A percentile compares a stretch with the other conserved stretches of the same genome.
phyloP scores from a whole-genome alignment of 2,329 filamentous ascomycete species.

The Zalaria sp. region DNA sequence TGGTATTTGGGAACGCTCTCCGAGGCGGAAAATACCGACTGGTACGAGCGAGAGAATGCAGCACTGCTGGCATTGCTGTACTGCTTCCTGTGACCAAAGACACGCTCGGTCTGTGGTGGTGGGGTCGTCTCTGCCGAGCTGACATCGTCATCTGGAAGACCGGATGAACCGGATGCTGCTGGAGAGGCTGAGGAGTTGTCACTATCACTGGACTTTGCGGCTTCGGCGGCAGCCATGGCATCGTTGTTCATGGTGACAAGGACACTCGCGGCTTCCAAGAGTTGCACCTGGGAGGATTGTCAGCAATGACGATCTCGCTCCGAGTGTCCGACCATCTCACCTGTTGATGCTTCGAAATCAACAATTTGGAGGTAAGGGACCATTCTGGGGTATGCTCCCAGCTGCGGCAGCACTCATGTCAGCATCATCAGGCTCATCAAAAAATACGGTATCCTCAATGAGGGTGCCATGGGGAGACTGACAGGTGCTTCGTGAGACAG shows the following conservation, averaged over 20 bases:
- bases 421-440: too few relatives aligned
- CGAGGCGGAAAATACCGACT: slow-evolving; percentile 45
- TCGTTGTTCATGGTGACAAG: slow-evolving; percentile 76
- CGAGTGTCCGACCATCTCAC: slow-evolving; percentile 93
- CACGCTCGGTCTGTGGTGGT: slow-evolving; percentile 60
- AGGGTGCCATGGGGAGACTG: slow-evolving; percentile 48
- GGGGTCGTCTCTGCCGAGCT: slow-evolving; percentile 91
- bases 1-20: slow-evolving; percentile 37
- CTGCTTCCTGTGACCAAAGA: slow-evolving; percentile 24
- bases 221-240: slow-evolving; percentile 48
- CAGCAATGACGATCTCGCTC: slow-evolving; percentile 92
- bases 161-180: slow-evolving; percentile 66
- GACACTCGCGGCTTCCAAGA: slow-evolving; percentile 93
- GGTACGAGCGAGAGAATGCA: slow-evolving; percentile 60
- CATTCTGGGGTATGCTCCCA: slow-evolving; percentile 99
- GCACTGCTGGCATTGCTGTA: slow-evolving; percentile 32
- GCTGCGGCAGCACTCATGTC: slow-evolving; percentile 37
- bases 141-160: slow-evolving; percentile 54
- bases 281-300: slow-evolving; percentile 58
- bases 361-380: slow-evolving; percentile 90
- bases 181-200: slow-evolving; percentile 75
- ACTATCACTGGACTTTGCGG: slow-evolving; percentile 55
- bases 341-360: slow-evolving; percentile 99
- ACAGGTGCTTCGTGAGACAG: slow-evolving; percentile 99
- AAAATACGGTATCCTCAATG: too few relatives aligned